Conservation (phyloP, 768 basidiomycete species). For the Mycena vitilis region DNA sequence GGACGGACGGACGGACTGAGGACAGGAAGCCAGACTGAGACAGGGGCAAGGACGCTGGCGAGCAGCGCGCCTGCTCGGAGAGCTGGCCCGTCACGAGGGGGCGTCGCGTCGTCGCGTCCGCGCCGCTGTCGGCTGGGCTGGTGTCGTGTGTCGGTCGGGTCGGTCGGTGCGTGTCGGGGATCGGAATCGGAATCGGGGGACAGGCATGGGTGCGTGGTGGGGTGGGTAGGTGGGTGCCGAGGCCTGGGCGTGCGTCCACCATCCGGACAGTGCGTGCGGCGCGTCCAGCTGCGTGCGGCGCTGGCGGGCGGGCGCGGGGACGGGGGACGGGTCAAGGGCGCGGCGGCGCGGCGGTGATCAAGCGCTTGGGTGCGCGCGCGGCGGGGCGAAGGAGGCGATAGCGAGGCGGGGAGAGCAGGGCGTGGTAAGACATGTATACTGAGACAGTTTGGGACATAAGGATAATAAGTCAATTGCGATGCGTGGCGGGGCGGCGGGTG, state of each 20-base stretch:
- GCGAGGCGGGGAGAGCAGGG: slow-evolving; percentile 30
- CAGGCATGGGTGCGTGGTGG: slow-evolving; percentile 21
- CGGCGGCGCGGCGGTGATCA: slow-evolving; percentile 56
- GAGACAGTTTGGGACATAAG: slow-evolving; percentile 50
- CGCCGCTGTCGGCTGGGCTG: slow-evolving; percentile 6
- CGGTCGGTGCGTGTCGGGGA: background rate
- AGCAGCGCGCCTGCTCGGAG: slow-evolving; percentile 32
- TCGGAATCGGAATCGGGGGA: slow-evolving; percentile 36
- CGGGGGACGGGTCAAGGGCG: slow-evolving; percentile 38
- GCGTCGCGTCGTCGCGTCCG: slow-evolving; percentile 10
- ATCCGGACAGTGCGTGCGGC: slow-evolving; percentile 38
- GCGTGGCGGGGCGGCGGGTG: slow-evolving; percentile 41
- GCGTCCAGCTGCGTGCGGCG: slow-evolving; percentile 41
- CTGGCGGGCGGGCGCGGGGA: slow-evolving; percentile 33
- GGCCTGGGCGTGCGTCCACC: slow-evolving; percentile 32
- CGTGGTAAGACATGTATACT: slow-evolving; percentile 43
- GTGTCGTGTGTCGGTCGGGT: slow-evolving; percentile 27
- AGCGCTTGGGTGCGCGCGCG: slow-evolving; percentile 45
- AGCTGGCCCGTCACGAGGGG: slow-evolving; percentile 30
- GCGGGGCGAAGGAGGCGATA: slow-evolving; percentile 34
- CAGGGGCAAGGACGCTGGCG: background rate
- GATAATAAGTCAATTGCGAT: slow-evolving; percentile 59
- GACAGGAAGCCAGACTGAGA: slow-evolving; percentile 5
- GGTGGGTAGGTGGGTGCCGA: slow-evolving; percentile 14
- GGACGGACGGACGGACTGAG: background rate